Conservation (phyloP, 306 rosid species). For the Hylodesmum podocarpum region DNA sequence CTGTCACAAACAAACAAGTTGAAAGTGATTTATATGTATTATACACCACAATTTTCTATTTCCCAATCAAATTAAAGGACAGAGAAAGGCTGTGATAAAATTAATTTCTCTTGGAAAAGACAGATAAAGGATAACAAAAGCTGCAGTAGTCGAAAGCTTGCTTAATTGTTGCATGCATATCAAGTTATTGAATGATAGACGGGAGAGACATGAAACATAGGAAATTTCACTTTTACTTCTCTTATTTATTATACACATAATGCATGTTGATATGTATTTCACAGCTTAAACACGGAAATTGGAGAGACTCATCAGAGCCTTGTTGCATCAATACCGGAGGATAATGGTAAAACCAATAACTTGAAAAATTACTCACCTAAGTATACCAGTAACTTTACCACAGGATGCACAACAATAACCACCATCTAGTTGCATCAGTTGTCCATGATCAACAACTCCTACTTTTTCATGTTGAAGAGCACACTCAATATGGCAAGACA, state of each 20-base stretch:
- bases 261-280: not conserved
- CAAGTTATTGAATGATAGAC: not conserved
- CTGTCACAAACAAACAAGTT: conserved; percentile 21
- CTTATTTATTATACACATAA: not conserved
- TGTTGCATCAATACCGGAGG: not conserved
- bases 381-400: conserved; percentile 96
- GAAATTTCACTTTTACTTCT: not conserved
- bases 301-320: conserved; percentile 4
- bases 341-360: not conserved
- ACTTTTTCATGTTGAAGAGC: conserved; percentile 89
- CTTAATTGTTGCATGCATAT: not conserved
- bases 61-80: conserved; percentile 10
- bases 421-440: conserved; percentile 97
- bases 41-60: not conserved
- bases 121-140: conserved; percentile 1
- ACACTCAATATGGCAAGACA: conserved; percentile 97
- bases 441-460: conserved; percentile 98
- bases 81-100: not conserved
- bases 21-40: not conserved
- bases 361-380: conserved; percentile 67
- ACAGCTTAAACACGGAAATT: conserved; percentile 13
- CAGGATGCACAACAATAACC: conserved; percentile 98
- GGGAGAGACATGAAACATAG: not conserved
- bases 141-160: not conserved
- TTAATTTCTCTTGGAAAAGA: not conserved